Base-by-base conservation (phyloP, 179 eudicot genomes). In the Carnegiea gigantea region DNA sequence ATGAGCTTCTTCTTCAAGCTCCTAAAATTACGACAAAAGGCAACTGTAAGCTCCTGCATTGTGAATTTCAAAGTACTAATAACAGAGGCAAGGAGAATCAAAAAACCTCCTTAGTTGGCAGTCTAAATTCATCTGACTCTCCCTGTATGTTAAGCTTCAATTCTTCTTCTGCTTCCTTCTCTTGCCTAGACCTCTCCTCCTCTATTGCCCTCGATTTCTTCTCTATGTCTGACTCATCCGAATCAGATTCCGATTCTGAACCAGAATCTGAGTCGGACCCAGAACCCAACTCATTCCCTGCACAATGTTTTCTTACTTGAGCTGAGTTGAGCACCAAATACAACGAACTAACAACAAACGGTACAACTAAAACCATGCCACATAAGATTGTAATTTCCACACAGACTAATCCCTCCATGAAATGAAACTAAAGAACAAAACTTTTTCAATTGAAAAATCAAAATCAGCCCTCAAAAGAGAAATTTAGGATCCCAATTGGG, bases 1-100 rank as follows among this genome's bases (percentile, higher is more conserved):
- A 57, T 83, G 85, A 64, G 94, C 90, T 87, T 94, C 98, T 79
- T 88, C 91, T 78, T 87, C 93, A 48, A 94, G 92, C 81, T 94
- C 97, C 98, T 94, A 74, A 3, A 57, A 23, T 77, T 73, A 21
- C 12, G 23, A 77, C 4, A 20, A 70, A 53, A 28, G 43, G 26
- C n/a, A 75, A 21, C 64, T 15, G 83, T 54, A 18, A 79, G 54
- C 33, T 38, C 8, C 75, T 9, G 18, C 40, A 15, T 21, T 54
- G 65, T 17, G 75, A 23, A 78, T 43, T 23, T 13, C 36, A 24
- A 70, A 78, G 24, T 18, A 20, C 70, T 24, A n/a, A 51, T 68
- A 78, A 72, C 60, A 71, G 9, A 15, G 68, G 23, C 20, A 1
- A 67, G 26, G 48, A 21, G 43, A 12, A 72, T 73, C 11, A 36